Conservation (phyloP, 768 basidiomycete genomes). For the Plicaturopsis crispa region DNA sequence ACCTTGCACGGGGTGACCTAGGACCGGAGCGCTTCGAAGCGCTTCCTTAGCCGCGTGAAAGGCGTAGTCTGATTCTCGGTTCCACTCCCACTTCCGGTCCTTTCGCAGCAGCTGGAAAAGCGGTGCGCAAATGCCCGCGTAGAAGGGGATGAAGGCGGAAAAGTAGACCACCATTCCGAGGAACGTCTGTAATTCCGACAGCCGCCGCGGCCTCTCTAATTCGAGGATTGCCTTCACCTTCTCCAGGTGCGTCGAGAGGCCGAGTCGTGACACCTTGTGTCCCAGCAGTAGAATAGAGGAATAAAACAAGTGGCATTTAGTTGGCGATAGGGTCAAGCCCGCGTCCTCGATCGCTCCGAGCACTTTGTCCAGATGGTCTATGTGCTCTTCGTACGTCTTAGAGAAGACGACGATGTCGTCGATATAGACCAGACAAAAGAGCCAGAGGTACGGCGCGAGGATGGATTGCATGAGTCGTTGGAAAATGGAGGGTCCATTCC, state of each 20-base stretch:
- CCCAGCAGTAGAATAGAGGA: constrained; percentile 9
- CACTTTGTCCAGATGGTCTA: constrained; percentile 22
- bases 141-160: constrained; percentile 26
- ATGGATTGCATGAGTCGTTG: constrained; percentile 33
- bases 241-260: too few species aligned
- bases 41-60: constrained; percentile 21
- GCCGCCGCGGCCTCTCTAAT: constrained; percentile 11
- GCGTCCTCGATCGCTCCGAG: constrained; percentile 17
- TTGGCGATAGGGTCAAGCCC: constrained; percentile 16
- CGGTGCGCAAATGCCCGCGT: constrained; percentile 23
- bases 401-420: constrained; percentile 34
- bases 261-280: constrained; percentile 17
- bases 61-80: constrained; percentile 14
- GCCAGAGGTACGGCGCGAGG: constrained; percentile 27
- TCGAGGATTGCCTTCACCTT: constrained; percentile 13
- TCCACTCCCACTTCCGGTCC: constrained; percentile 15
- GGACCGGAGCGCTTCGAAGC: constrained; percentile 22
- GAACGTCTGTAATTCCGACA: constrained; percentile 23
- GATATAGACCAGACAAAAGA: constrained; percentile 33
- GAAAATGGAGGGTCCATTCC: constrained; percentile 27
- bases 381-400: constrained; percentile 18
- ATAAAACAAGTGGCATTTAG: too few species aligned
- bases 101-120: constrained; percentile 26
- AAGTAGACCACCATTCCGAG: constrained; percentile 32
- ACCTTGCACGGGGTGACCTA: constrained; percentile 20